Evolutionary conservation across 2,329 filamentous ascomycete species (phyloP).

Genomic region (Aphanoascus verrucosus): DNA sequence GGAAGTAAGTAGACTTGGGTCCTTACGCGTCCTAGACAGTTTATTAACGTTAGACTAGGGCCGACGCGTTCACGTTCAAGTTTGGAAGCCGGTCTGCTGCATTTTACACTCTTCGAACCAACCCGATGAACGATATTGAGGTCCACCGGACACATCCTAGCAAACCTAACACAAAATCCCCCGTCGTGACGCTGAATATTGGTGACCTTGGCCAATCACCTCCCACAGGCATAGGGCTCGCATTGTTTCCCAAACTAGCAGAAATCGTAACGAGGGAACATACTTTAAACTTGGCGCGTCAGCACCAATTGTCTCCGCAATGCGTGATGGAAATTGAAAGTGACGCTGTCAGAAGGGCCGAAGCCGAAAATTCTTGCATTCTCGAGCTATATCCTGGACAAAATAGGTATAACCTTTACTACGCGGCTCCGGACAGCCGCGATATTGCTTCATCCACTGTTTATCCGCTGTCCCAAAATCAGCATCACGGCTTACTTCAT

Average conservation of each 20-base stretch:
- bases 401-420: slow-evolving; percentile 37
- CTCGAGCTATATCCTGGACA: slow-evolving; percentile 35
- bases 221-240: slow-evolving; percentile 34
- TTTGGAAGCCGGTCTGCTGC: slow-evolving; percentile 34
- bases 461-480: neutral
- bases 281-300: slow-evolving; percentile 30
- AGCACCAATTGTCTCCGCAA: slow-evolving; percentile 31
- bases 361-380: slow-evolving; percentile 38
- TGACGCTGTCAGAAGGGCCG: slow-evolving; percentile 36
- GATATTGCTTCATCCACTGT: neutral
- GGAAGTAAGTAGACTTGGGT: slow-evolving; percentile 26
- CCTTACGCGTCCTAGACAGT: neutral
- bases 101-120: slow-evolving; percentile 38
- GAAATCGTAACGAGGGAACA: slow-evolving; percentile 41
- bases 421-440: slow-evolving; percentile 30
- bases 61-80: slow-evolving; percentile 33
- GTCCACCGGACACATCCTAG: slow-evolving; percentile 35
- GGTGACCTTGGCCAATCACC: slow-evolving; percentile 7
- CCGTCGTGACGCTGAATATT: slow-evolving; percentile 36
- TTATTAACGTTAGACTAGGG: slow-evolving; percentile 24
- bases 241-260: slow-evolving; percentile 40
- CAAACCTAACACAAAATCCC: slow-evolving; percentile 31
- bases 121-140: slow-evolving; percentile 33
- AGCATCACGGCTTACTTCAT: slow-evolving; percentile 7
- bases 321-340: slow-evolving; percentile 35